Percentiles rank a stretch among this genome's conserved stretches.
These are phyloP conservation scores for Aspergillus saccharolyticus DNA, from an alignment of 495 filamentous ascomycete species.

Conservation along the genomic window DNA sequence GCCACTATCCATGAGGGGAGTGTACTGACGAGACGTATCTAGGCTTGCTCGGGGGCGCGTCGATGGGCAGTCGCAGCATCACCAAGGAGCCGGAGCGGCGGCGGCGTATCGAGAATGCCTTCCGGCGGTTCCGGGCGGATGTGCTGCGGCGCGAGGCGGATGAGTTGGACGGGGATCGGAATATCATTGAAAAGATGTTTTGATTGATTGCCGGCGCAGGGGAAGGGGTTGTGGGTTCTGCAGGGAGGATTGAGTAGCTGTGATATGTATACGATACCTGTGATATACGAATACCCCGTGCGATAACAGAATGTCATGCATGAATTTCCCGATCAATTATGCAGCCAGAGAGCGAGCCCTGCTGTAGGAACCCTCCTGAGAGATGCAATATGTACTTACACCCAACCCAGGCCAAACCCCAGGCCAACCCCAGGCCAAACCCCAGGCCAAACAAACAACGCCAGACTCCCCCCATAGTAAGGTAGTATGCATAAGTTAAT, in stretches of 20 bases:
- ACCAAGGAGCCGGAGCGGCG: constrained; percentile 48
- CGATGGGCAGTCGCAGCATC: constrained; percentile 47
- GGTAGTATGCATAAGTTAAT: no score
- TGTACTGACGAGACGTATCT: constrained; percentile 6
- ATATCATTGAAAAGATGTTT: constrained; percentile 26
- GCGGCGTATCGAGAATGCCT: constrained; percentile 59
- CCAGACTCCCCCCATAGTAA: background rate
- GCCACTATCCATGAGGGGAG: background rate
- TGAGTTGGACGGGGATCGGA: constrained; percentile 42
- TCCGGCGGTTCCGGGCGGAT: constrained; percentile 57
- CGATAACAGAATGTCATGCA: no score
- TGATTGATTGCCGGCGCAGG: background rate
- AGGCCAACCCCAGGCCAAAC: background rate
- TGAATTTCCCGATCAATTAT: no score
- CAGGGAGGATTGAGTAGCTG: no score
- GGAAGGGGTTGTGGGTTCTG: background rate
- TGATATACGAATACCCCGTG: no score
- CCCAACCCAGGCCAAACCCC: no score
- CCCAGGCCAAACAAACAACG: background rate
- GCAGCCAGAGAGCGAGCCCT: no score
- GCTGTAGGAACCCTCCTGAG: no score
- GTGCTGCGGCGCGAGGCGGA: constrained; percentile 54
- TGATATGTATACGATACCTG: no score
- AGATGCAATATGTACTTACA: no score
- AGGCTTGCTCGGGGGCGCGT: constrained; percentile 53